phyloP scores from a whole-genome alignment of 495 filamentous ascomycete genomes.

The Bombardia bombarda region DNA sequence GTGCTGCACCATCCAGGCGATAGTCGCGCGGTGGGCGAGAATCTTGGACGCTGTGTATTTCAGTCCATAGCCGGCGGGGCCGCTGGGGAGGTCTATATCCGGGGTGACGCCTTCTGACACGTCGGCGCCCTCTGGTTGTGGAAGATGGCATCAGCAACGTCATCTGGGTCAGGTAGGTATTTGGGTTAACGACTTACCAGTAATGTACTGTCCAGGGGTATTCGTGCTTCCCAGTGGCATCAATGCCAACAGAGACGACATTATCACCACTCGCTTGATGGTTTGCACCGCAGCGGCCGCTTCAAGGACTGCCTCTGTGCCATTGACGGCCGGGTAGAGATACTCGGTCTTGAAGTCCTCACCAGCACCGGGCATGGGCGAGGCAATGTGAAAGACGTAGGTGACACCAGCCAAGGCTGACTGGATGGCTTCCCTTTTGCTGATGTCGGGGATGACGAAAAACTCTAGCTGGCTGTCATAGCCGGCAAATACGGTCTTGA shows the following conservation, averaged over 20 bases:
- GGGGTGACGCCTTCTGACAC: slow-evolving; percentile 1
- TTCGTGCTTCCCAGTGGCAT: slow-evolving; percentile 3
- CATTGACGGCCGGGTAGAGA: slow-evolving; percentile 8
- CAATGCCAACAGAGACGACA: slow-evolving; percentile 7
- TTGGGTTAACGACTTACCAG: neutral
- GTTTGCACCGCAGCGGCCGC: slow-evolving; percentile 1
- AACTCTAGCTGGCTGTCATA: slow-evolving; percentile 7
- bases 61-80: slow-evolving; percentile 4
- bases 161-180: too few relatives aligned
- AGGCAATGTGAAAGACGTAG: slow-evolving; percentile 11
- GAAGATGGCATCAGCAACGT: too few relatives aligned
- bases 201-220: slow-evolving; percentile 3
- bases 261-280: slow-evolving; percentile 7
- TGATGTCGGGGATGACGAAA: slow-evolving; percentile 5
- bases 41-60: slow-evolving; percentile 14
- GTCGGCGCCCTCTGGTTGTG: slow-evolving; percentile 5
- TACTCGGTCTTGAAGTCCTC: slow-evolving; percentile 13
- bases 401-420: slow-evolving; percentile 4
- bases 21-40: slow-evolving; percentile 15
- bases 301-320: slow-evolving; percentile 7
- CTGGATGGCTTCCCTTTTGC: slow-evolving; percentile 1
- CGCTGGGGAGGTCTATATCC: slow-evolving; percentile 7
- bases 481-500: slow-evolving; percentile 2
- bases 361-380: slow-evolving; percentile 10
- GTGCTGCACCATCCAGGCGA: slow-evolving; percentile 14